Percentiles rank a stretch among this genome's conserved stretches.
Conservation (phyloP, 768 basidiomycete genomes). For the Leccinum variicolor region DNA sequence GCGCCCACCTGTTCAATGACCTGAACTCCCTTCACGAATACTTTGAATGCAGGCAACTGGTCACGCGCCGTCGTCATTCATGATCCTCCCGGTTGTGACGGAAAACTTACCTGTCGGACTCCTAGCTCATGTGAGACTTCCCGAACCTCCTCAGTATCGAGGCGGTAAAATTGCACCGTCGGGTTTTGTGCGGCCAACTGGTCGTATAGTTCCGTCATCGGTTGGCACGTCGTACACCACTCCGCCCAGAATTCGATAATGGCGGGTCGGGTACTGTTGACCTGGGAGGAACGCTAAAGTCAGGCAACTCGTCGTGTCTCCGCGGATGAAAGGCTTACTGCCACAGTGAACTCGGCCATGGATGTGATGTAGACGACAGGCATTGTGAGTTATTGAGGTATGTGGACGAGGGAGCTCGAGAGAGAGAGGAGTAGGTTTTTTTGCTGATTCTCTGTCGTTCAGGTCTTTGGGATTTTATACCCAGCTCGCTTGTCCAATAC, state of each 20-base stretch:
- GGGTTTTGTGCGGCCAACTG: slow-evolving; percentile 28
- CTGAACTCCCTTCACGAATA: slow-evolving; percentile 29
- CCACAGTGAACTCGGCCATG: slow-evolving; percentile 24
- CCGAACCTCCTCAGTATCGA: slow-evolving; percentile 28
- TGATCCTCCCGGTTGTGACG: slow-evolving; percentile 9
- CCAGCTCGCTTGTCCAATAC: slow-evolving; percentile 18
- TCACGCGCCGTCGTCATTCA: slow-evolving; percentile 15
- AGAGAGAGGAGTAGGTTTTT: slow-evolving; percentile 8
- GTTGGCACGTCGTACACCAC: slow-evolving; percentile 26
- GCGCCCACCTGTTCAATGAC: slow-evolving; percentile 30
- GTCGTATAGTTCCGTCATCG: slow-evolving; percentile 20
- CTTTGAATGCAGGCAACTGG: slow-evolving; percentile 30
- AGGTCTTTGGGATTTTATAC: slow-evolving; percentile 25
- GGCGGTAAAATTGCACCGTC: slow-evolving; percentile 26
- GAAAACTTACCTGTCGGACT: slow-evolving; percentile 21
- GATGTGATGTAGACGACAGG: slow-evolving; percentile 24
- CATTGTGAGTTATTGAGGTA: slow-evolving; percentile 18
- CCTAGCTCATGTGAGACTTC: slow-evolving; percentile 23
- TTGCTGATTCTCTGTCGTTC: slow-evolving; percentile 11
- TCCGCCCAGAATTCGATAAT: slow-evolving; percentile 33
- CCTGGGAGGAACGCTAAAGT: slow-evolving; percentile 11
- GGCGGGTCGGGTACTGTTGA: slow-evolving; percentile 20
- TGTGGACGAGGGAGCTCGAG: slow-evolving; percentile 11
- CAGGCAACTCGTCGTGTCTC: slow-evolving; percentile 3
- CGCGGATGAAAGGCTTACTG: slow-evolving; percentile 11